phyloP scores from a whole-genome alignment of 208 protist species.

The Trypanosoma scelopori region DNA sequence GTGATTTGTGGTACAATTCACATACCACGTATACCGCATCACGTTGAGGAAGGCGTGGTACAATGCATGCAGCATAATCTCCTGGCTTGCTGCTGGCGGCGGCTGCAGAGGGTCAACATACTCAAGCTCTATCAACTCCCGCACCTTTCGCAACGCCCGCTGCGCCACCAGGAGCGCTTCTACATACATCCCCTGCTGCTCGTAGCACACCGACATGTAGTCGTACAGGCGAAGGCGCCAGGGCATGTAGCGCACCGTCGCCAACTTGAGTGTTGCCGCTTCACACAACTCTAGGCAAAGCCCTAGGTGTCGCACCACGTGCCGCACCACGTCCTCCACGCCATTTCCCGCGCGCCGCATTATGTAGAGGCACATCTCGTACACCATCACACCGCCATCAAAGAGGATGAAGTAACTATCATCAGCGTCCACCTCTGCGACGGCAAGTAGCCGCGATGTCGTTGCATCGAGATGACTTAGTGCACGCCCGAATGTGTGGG shows the following conservation, averaged over 20 bases:
- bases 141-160: constrained; percentile 43
- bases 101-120: constrained; percentile 58
- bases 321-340: neutral
- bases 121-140: constrained; percentile 72
- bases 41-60: constrained; percentile 37
- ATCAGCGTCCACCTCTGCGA: constrained; percentile 31
- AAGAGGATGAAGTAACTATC: constrained; percentile 56
- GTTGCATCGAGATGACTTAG: constrained; percentile 28
- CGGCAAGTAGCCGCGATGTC: constrained; percentile 27
- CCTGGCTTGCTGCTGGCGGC: constrained; percentile 41
- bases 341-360: constrained; percentile 21
- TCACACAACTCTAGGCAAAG: constrained; percentile 32
- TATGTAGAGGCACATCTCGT: constrained; percentile 64
- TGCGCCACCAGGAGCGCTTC: constrained; percentile 49
- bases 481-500: constrained; percentile 23
- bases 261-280: constrained; percentile 43
- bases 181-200: constrained; percentile 33
- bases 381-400: constrained; percentile 55
- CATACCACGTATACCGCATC: constrained; percentile 54
- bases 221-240: constrained; percentile 77
- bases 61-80: constrained; percentile 39
- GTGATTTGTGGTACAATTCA: constrained; percentile 16
- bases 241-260: constrained; percentile 67
- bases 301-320: constrained; percentile 11
- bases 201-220: constrained; percentile 50